A percentile compares a stretch with the other conserved stretches of the same genome.
These are phyloP conservation scores for Nephelium lappaceum DNA, from an alignment of 345 rosid species.

Conservation along the genomic window DNA sequence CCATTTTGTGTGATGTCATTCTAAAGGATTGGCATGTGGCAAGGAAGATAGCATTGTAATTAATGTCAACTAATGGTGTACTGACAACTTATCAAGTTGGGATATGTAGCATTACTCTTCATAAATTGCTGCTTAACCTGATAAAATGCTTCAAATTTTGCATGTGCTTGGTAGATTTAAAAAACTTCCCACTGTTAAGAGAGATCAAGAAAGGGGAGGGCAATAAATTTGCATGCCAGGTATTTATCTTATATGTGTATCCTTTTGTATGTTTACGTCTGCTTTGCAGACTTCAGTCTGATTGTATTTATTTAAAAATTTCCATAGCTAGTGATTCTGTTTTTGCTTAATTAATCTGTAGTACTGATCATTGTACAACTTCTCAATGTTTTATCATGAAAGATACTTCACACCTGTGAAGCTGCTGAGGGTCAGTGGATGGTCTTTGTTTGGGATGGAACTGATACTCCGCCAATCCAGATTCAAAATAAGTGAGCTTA, in stretches of 20 bases:
- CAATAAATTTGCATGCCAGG: constrained; percentile 62
- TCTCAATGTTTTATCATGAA: constrained; percentile 24
- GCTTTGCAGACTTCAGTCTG: not conserved
- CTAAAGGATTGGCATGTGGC: no score
- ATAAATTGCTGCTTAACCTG: not conserved
- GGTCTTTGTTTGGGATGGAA: constrained; percentile 82
- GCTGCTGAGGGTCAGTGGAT: constrained; percentile 40
- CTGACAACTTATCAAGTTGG: no score
- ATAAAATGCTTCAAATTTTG: constrained; percentile 4
- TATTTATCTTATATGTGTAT: constrained; percentile 14
- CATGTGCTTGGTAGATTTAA: constrained; percentile 31
- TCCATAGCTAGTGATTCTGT: not conserved
- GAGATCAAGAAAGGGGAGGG: constrained; percentile 57
- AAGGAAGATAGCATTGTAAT: no score
- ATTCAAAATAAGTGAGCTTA: constrained; percentile 54
- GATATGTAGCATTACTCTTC: no score
- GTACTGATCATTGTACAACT: constrained; percentile 12
- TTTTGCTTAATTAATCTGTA: not conserved
- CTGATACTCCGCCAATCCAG: constrained; percentile 60
- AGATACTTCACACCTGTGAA: constrained; percentile 64
- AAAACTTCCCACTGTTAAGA: constrained; percentile 48
- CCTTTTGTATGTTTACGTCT: not conserved
- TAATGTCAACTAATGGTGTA: no score
- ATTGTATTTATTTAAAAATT: not conserved
- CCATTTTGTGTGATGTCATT: no score